Base-by-base conservation (phyloP, 1,284 basidiomycete genomes). In the Sporisorium sorghi region DNA sequence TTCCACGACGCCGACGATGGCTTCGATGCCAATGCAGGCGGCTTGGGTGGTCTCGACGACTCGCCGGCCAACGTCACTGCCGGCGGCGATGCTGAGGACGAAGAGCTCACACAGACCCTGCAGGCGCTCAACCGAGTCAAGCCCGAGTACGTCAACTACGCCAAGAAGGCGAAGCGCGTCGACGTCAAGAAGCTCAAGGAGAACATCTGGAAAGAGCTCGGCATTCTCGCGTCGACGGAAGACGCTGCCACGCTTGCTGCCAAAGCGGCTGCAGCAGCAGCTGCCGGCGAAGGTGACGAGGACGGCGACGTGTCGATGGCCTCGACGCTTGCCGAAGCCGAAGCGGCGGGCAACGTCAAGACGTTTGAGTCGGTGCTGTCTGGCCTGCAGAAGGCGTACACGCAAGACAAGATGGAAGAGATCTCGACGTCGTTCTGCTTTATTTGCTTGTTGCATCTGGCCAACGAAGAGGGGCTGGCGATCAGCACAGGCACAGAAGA, bases 391-490 rank as follows among this genome's bases (percentile, higher is more conserved):
- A 88, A 87, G 53, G 89, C 91, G 9, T 99, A 99, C 85, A 92
- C 96, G 0, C 87, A 88, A 67, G 94, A 97, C 46, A 97, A 95
- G 87, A 92, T 99, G 91, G 90, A 92, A 47, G 97, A 99, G 79
- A 97, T 99, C 85, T 97, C 94, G 84, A 99, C 97, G 10, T 97
- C 93, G 70, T 99, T 97, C 89, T 99, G 96, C 86, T 99, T 99
- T 87, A 99, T 99, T 85, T 99, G 96, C 83, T 86, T 99, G 35
- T 86, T 97, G 33, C 94, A 97, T 86, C 87, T 99, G 42, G 95
- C 94, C 46, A 97, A 98, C 83, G 94, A 98, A 84, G 93, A 93
- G 82, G 95, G 95, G 1, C 87, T 97, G 46, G 69, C 65, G 52
- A 81, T 83, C 46, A 74, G 49, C 58, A 79, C 61, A 26, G 76